These are phyloP conservation scores for Hyphopichia homilentoma DNA, from an alignment of 805 yeast species.

Conservation along the genomic window DNA sequence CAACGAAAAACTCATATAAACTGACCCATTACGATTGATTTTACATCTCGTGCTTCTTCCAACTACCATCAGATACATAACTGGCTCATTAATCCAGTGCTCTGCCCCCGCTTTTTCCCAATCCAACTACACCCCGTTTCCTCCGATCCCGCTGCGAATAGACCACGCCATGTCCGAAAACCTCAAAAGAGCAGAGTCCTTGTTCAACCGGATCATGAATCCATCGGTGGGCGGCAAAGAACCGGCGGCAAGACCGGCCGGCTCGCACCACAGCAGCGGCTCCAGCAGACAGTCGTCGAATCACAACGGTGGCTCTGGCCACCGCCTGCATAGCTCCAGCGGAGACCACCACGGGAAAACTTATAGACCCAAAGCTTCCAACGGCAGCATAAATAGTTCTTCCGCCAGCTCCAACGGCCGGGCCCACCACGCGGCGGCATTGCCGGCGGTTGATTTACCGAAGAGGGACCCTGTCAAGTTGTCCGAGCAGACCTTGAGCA, in stretches of 20 bases:
- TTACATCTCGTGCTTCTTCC: too few species aligned
- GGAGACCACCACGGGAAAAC: slow-evolving; percentile 5
- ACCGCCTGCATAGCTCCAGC: neutral
- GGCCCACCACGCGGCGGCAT: slow-evolving; percentile 5
- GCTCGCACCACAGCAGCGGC: neutral
- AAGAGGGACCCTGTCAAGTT: slow-evolving; percentile 33
- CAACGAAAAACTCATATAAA: too few species aligned
- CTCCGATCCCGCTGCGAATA: too few species aligned
- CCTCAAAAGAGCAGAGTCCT: slow-evolving; percentile 44
- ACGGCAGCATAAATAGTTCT: neutral
- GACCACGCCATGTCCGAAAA: slow-evolving; percentile 43
- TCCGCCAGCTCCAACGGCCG: neutral
- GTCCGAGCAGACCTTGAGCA: slow-evolving; percentile 26
- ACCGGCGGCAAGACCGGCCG: slow-evolving; percentile 1
- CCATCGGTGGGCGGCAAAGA: slow-evolving; percentile 22
- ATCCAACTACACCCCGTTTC: too few species aligned
- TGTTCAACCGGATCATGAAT: slow-evolving; percentile 45
- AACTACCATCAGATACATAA: too few species aligned
- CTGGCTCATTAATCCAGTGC: too few species aligned
- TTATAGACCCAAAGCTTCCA: slow-evolving; percentile 6
- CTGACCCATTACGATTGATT: too few species aligned
- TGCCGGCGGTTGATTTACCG: slow-evolving; percentile 22
- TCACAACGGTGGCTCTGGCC: neutral
- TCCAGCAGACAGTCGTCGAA: neutral
- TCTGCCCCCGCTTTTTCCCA: too few species aligned